These are phyloP conservation scores for Yarrowia sp. DNA, from an alignment of 805 yeast genomes.

Conservation along the genomic window DNA sequence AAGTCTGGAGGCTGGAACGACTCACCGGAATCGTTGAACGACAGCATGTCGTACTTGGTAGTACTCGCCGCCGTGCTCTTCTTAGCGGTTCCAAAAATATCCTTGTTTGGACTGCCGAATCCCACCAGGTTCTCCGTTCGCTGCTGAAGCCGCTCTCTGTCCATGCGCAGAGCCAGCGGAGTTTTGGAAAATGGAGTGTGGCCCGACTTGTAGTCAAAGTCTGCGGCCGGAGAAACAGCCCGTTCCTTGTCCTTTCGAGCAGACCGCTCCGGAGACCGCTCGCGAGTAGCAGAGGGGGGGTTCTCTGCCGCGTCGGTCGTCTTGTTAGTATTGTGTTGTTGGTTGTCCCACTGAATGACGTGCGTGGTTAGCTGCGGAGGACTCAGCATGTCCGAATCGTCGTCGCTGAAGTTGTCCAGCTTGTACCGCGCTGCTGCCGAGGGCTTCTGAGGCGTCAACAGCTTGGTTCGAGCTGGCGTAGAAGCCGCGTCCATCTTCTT, in stretches of 20 bases:
- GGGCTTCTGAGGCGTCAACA: not conserved
- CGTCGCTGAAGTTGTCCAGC: conserved; percentile 3
- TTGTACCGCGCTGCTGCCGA: not conserved
- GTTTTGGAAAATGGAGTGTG: conserved; percentile 21
- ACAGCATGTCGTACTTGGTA: conserved; percentile 4
- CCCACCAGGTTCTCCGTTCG: conserved; percentile 5
- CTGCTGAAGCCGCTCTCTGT: conserved; percentile 1
- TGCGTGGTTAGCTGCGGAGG: conserved; percentile 29
- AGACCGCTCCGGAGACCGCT: not conserved
- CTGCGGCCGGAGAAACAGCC: not conserved
- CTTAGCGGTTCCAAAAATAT: not conserved
- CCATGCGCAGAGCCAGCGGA: conserved; percentile 6
- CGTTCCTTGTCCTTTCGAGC: conserved; percentile 1
- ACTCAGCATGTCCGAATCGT: conserved; percentile 30
- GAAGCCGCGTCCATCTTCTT: conserved; percentile 9
- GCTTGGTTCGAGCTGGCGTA: not conserved
- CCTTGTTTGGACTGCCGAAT: conserved; percentile 7
- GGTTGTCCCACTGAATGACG: conserved; percentile 28
- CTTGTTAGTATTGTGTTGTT: conserved; percentile 30
- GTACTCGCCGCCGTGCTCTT: not conserved
- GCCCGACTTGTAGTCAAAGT: conserved; percentile 9
- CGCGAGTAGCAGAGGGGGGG: conserved; percentile 13
- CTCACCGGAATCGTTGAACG: conserved; percentile 7
- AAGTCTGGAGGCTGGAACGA: conserved; percentile 16
- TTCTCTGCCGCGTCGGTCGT: not conserved